Base-by-base conservation (phyloP, 108 stramenopile species). In the Parietichytrium sp. region DNA sequence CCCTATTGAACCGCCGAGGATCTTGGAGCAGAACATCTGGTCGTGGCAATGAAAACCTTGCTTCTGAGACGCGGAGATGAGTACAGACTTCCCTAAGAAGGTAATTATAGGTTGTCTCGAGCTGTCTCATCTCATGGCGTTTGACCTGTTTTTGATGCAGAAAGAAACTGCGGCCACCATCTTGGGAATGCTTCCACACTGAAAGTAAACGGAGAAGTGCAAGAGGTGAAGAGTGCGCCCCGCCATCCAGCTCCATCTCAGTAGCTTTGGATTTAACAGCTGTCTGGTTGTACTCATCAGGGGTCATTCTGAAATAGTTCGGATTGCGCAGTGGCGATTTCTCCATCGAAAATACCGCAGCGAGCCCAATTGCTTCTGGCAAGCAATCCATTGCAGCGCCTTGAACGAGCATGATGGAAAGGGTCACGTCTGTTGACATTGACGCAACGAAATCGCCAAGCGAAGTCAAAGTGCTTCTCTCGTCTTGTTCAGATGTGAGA, bases 171-270 rank as follows among this genome's bases (percentile, higher is more conserved):
- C 38, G 38, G 6, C 61, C 38, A 42, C 20, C 33, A 10, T 72
- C 33, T 7, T 33, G n/a, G 42, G 38, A n/a, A 38, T 72, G 61
- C 10, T 10, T 10, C 61, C 61, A 72, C n/a, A 72, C 45, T 6
- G 61, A 72, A 12, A 72, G 8, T n/a, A 72, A 42, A 8, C 61
- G 61, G 38, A 72, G 38, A 8, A 72, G 20, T 16, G 61, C 61
- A 6, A 72, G 61, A 31, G 15, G 10, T 25, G 36, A 33, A 1
- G 61, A 72, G 20, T 72, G 45, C 61, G 45, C 6, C 23, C 61
- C 61, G 33, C 61, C 61, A 2, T 72, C 61, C 33, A 72, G 33
- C 13, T 33, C 61, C 1, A 72, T 72, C 61, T 72, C 45, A 15
- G 61, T 72, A 33, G 61, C 6, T 6, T 45, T 45, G 42, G 25